Evolutionary conservation across 345 rosid genomes (phyloP).

Genomic region (Acer campestre): DNA sequence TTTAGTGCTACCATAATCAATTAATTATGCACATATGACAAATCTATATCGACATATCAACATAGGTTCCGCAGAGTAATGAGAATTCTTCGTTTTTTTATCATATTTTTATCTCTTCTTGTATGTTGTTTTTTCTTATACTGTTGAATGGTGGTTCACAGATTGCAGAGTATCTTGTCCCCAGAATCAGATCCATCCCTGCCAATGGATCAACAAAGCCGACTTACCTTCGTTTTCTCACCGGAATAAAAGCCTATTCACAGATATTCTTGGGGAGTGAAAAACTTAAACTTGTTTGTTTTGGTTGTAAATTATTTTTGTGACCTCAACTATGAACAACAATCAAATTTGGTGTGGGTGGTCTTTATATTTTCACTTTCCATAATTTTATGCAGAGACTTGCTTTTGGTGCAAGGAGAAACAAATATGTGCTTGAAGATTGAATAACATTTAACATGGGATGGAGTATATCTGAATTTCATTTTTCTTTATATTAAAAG

Average conservation of each 20-base stretch:
- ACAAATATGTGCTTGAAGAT: slow-evolving; percentile 70
- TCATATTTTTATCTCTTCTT: background rate
- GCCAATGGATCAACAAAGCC: slow-evolving; percentile 75
- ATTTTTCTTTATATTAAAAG: background rate
- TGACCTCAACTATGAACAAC: background rate
- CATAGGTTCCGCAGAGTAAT: background rate
- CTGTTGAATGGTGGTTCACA: slow-evolving; percentile 25
- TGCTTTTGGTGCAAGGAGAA: slow-evolving; percentile 95
- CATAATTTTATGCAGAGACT: slow-evolving; percentile 57
- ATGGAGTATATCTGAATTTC: background rate
- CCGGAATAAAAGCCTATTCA: slow-evolving; percentile 88
- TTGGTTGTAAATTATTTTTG: background rate
- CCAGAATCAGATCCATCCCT: slow-evolving; percentile 78
- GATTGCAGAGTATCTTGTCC: slow-evolving; percentile 92
- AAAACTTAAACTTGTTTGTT: background rate
- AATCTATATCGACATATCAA: too few species aligned
- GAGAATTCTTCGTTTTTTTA: background rate
- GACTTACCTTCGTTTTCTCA: slow-evolving; percentile 81
- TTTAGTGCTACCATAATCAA: background rate
- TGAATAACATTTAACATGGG: slow-evolving; percentile 23
- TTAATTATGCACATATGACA: background rate
- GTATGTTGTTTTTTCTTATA: background rate
- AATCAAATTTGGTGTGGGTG: background rate
- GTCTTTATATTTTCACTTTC: slow-evolving; percentile 15
- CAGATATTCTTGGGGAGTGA: slow-evolving; percentile 82